Evolutionary conservation across 176 grass and related monocot genomes (phyloP), one percentile per base, ranked within the genome.

Genomic region (Juncus effusus): DNA sequence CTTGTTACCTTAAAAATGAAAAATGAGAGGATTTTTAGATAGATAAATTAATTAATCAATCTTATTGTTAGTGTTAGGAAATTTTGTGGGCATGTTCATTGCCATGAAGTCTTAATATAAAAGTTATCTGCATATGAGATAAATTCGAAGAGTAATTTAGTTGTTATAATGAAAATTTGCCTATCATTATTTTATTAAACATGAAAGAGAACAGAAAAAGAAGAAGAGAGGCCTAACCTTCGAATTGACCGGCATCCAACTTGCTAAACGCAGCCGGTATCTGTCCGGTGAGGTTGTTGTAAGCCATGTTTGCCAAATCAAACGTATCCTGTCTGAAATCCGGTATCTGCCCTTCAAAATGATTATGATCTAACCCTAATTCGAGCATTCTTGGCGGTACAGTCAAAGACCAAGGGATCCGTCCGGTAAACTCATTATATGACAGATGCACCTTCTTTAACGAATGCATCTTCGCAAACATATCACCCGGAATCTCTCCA

Each of bases 271-370:
- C 60, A 0, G 7, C 6, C 2, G 94, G 88, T 54, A 97, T 65
- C 0, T 77, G 72, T 2, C 94, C 94, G 4, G 74, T 75, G 51
- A 97, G 74, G 36, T 84, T 69, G 77, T 97, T 92, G 39, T 79
- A 5, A 11, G 79, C 61, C 62, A 97, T 9, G 62, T 92, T 38
- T 54, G 88, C 72, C 60, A 36, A 3, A 8, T 11, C 0, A 16
- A 91, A 72, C 2, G 3, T 36, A 38, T n/a, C n/a, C 50, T 86
- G 80, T 3, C 47, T 4, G 37, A 91, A 63, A 51, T 83, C 77
- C 36, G 88, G 88, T 63, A 91, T 61, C 54, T 42, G 0, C 0
- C 88, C 88, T 3, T 84, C 56, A 39, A 91, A 91, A 2, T 45
- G 9, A 67, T 95, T 95, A 11, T 53, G 51, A 59, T 82, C 57